Evolutionary conservation across 2,329 filamentous ascomycete species (phyloP), one percentile per base, ranked within the genome.

Genomic region (Claviceps spartinae): DNA sequence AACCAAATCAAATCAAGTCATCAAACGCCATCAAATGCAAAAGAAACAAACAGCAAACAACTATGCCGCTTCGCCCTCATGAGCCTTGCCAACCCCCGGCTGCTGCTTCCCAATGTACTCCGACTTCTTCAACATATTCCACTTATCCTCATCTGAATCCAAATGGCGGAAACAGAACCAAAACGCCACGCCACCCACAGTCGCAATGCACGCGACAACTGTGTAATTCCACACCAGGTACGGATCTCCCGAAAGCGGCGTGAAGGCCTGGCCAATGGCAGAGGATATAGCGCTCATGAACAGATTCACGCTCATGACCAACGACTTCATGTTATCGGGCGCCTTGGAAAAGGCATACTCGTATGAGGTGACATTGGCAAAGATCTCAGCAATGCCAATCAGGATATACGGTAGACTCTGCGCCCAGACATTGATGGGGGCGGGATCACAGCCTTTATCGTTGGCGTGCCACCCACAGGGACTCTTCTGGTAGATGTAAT

Each of bases 311-410:
- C 79, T 78, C 66, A 78, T 75, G 59, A 90, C 83, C n/a, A 89
- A 73, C 1, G 82, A 85, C 57, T 84, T 82, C 86, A 90, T 90
- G 71, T 88, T 88, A 61, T 77, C 79, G 26, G 86, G 86, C 0
- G 85, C 84, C 67, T 88, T 87, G 64, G 82, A 83, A 70, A 82
- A 89, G 37, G 86, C 86, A 57, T 87, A 88, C 63, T 88, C 85
- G 57, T 85, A 79, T 1, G 81, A 81, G 16, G 75, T 76, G 54
- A 77, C 73, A 60, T 76, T 76, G 56, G 74, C 71, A 58, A 78
- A 72, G 51, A 78, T 74, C 65, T 78, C 75, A 8, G 74, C 71
- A 4, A 77, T 62, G 55, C 74, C 75, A 26, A 74, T 72, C 26
- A 78, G 60, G 56, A 76, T 68, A 61, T 76, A 75, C 20, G 75